phyloP scores from a whole-genome alignment of 305 asterid genomes.

The Caryopteris hybrid region DNA sequence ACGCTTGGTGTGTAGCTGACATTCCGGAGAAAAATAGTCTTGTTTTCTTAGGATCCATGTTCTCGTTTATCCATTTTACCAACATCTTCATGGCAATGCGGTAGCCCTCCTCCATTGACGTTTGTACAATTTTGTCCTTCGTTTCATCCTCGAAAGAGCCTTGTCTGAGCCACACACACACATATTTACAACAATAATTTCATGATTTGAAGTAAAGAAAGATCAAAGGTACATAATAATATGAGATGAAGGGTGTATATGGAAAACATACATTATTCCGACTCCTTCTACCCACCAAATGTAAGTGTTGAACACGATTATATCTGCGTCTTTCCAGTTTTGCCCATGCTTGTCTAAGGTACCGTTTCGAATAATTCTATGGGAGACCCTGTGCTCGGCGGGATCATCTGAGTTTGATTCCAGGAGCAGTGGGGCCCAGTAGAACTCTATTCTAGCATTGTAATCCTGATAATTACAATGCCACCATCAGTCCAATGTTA shows the following conservation, averaged over 20 bases:
- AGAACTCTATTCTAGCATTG: constrained; percentile 57
- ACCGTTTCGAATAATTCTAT: constrained; percentile 51
- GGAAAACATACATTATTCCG: constrained; percentile 32
- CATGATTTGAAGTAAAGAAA: too few species aligned
- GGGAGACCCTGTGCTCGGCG: constrained; percentile 34
- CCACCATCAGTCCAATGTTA: too few species aligned
- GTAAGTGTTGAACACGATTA: constrained; percentile 68
- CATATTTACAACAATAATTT: too few species aligned
- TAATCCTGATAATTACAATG: too few species aligned
- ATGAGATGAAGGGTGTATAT: background rate
- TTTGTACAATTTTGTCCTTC: constrained; percentile 12
- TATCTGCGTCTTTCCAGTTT: constrained; percentile 61
- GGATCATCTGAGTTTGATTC: constrained; percentile 78
- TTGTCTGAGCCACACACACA: constrained; percentile 22
- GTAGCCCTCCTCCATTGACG: constrained; percentile 31
- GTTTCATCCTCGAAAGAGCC: constrained; percentile 33
- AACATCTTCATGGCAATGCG: constrained; percentile 33
- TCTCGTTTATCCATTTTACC: constrained; percentile 39
- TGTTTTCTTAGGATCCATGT: constrained; percentile 29
- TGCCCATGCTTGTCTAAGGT: constrained; percentile 51
- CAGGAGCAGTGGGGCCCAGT: constrained; percentile 76
- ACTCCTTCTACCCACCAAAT: constrained; percentile 72
- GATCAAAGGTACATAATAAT: too few species aligned
- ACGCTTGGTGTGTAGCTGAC: constrained; percentile 46
- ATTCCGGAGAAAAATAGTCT: constrained; percentile 32